phyloP scores from a whole-genome alignment of 345 rosid genomes.

The Gossypium australe region DNA sequence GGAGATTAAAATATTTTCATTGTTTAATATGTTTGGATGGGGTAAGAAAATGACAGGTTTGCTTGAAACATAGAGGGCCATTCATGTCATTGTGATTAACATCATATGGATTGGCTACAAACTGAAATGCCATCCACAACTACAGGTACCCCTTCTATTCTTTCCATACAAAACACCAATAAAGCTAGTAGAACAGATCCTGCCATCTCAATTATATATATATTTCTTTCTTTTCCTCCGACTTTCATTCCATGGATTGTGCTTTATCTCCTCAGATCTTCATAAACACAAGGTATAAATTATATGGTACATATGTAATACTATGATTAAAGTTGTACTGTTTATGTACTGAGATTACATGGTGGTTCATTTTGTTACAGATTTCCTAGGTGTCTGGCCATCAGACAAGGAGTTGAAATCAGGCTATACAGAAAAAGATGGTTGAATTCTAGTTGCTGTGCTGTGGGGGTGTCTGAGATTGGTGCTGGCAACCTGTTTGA shows the following conservation, averaged over 20 bases:
- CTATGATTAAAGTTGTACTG: not conserved
- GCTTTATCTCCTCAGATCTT: constrained; percentile 24
- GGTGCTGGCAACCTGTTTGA: constrained; percentile 43
- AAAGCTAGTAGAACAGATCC: not conserved
- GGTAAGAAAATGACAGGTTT: constrained; percentile 7
- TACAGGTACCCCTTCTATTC: constrained; percentile 28
- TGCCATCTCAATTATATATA: not conserved
- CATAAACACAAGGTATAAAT: constrained; percentile 32
- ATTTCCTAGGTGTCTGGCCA: constrained; percentile 24
- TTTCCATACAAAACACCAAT: not conserved
- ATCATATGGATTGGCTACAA: constrained; percentile 15
- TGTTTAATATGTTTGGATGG: not conserved
- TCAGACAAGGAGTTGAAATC: constrained; percentile 17
- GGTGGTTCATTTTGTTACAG: constrained; percentile 30
- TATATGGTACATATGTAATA: too few relatives aligned
- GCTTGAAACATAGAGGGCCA: not conserved
- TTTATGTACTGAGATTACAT: too few relatives aligned
- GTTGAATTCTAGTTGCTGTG: constrained; percentile 28
- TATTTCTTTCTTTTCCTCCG: too few relatives aligned
- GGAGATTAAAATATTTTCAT: not conserved
- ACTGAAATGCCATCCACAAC: constrained; percentile 24
- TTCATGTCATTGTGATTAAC: not conserved
- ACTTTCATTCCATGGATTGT: constrained; percentile 40
- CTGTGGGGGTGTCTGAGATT: constrained; percentile 26
- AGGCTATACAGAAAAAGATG: constrained; percentile 30